Base-by-base conservation (phyloP, 1,139 yeast genomes). In the Geotrichum fermentans region DNA sequence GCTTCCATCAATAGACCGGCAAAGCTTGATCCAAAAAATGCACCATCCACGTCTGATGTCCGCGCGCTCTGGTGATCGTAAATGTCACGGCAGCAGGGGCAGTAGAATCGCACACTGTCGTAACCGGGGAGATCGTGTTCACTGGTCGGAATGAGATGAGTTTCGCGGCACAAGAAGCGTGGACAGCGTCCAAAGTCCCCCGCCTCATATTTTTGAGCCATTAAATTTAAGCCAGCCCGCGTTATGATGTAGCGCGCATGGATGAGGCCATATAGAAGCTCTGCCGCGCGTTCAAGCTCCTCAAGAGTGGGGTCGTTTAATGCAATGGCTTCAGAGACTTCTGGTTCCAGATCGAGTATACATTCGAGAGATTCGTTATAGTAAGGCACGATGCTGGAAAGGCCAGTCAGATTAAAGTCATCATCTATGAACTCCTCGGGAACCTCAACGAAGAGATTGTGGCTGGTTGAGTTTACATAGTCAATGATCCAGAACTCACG, bases 191-290 rank as follows among this genome's bases (percentile, higher is more conserved):
- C 98, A 66, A 92, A 92, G 58, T 85, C 88, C 62, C 83, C 84
- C 55, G 82, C 76, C 60, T 89, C 96, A 66, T 85, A 92, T 64
- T 92, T 92, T 56, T 87, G 87, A n/a, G 95, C 96, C 97, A 92
- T 90, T 34, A 86, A 80, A 52, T 90, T 86, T 52, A 92, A 73
- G 0, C 98, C 98, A 39, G 83, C 92, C 59, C 92, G 86, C 5
- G 96, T 83, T 40, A 89, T 74, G 54, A 94, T 87, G 67, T 77
- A 92, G 52, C 98, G 73, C 6, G 97, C 96, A 66, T 92, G 98
- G 49, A 94, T 89, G 55, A 92, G 73, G 1, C 98, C 98, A 64
- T 90, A 92, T 45, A 94, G 73, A 53, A 88, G 75, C 66, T 89
- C 97, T 1, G 98, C 97, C 13, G 92, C 80, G 64, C 86, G 95